Conservation (phyloP, 495 filamentous ascomycete genomes). For the Jackrogersella minutella region DNA sequence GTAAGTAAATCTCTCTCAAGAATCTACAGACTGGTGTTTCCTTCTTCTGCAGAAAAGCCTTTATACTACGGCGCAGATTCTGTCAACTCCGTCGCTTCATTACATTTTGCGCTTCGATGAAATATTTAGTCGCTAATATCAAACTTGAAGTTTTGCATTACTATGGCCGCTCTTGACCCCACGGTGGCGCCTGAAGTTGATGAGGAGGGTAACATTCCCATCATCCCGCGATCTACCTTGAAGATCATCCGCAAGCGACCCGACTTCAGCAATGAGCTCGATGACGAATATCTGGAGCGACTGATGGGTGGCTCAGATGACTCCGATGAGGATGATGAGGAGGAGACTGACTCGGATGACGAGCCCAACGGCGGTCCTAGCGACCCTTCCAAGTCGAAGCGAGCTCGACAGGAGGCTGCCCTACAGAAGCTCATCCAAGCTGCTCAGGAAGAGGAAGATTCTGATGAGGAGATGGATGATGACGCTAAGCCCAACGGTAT, state of each 20-base stretch:
- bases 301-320: constrained; percentile 56
- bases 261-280: constrained; percentile 66
- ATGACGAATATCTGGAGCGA: constrained; percentile 62
- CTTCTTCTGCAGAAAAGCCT: background rate
- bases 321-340: constrained; percentile 69
- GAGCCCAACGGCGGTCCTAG: constrained; percentile 88
- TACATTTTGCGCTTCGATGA: background rate
- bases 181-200: constrained; percentile 74
- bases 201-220: constrained; percentile 66
- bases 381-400: constrained; percentile 86
- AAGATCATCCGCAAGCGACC: constrained; percentile 80
- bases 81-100: background rate
- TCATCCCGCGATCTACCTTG: constrained; percentile 78
- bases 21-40: background rate
- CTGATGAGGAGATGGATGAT: constrained; percentile 65
- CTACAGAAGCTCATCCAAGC: constrained; percentile 75
- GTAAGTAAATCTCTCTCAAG: constrained; percentile 62
- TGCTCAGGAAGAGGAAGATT: constrained; percentile 62
- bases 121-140: constrained; percentile 33
- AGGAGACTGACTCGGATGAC: constrained; percentile 66
- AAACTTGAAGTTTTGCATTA: constrained; percentile 82
- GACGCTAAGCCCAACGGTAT: constrained; percentile 63
- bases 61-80: constrained; percentile 2
- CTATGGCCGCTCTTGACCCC: constrained; percentile 98
- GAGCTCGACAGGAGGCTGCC: constrained; percentile 74